These are phyloP conservation scores for Penicillium crustosum DNA, from an alignment of 2,329 filamentous ascomycete genomes.

Conservation along the genomic window DNA sequence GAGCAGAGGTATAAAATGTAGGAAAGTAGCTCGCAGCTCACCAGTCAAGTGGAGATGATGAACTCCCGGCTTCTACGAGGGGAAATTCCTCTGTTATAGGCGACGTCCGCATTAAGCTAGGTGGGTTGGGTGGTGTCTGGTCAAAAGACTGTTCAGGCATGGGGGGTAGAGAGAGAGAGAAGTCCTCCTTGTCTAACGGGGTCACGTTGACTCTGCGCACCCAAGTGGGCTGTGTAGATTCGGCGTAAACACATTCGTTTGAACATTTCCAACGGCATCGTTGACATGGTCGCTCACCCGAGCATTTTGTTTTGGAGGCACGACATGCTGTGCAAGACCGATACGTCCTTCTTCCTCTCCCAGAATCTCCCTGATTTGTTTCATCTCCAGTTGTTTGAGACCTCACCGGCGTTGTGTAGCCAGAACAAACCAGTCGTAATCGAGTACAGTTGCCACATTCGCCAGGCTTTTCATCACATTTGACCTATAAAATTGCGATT, in stretches of 20 bases:
- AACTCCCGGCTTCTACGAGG: neutral
- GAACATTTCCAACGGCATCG: conserved; percentile 13
- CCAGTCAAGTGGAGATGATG: conserved; percentile 13
- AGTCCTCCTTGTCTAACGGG: neutral
- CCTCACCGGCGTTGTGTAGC: conserved; percentile 14
- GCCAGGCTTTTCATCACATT: conserved; percentile 22
- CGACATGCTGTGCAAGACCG: conserved; percentile 22
- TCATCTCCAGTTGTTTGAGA: neutral
- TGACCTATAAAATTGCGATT: conserved; percentile 13
- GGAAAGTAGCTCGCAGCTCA: neutral
- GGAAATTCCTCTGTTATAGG: neutral
- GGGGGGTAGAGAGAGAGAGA: neutral
- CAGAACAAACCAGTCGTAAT: conserved; percentile 21
- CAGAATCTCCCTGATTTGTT: neutral
- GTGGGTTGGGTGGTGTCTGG: neutral
- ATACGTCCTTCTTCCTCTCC: conserved; percentile 20
- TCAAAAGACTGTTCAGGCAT: neutral
- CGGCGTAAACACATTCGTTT: conserved; percentile 17
- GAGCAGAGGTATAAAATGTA: neutral
- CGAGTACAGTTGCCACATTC: conserved; percentile 23
- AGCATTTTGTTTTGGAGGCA: conserved; percentile 25
- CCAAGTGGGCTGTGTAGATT: conserved; percentile 23
- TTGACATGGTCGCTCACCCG: conserved; percentile 22
- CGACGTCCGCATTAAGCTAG: neutral
- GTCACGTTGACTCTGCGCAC: conserved; percentile 14